These are phyloP conservation scores for Coniophora puteana DNA, from an alignment of 1,284 basidiomycete genomes.

Conservation along the genomic window DNA sequence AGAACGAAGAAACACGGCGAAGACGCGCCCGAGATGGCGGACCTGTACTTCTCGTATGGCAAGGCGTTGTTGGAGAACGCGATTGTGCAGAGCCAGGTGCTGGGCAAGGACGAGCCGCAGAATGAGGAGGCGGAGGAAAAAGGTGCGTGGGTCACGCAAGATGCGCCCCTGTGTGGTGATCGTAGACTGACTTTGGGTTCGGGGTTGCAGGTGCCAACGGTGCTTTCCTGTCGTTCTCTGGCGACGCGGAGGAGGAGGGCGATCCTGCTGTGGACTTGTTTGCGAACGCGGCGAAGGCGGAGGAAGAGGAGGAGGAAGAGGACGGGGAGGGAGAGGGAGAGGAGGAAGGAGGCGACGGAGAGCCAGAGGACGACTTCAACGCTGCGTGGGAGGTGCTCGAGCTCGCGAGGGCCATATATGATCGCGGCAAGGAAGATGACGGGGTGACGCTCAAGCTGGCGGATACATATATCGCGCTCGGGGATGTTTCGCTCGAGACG, in stretches of 20 bases:
- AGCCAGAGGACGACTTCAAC: slow-evolving; percentile 91
- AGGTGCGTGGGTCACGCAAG: slow-evolving; percentile 26
- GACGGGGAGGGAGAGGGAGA: slow-evolving; percentile 40
- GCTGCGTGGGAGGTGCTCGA: slow-evolving; percentile 93
- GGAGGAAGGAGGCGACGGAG: slow-evolving; percentile 58
- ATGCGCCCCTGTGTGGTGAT: not conserved
- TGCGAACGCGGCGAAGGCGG: slow-evolving; percentile 44
- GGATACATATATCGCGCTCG: slow-evolving; percentile 80
- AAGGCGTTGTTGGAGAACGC: slow-evolving; percentile 87
- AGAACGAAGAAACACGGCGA: slow-evolving; percentile 76
- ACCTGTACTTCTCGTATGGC: slow-evolving; percentile 83
- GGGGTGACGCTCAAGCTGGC: slow-evolving; percentile 71
- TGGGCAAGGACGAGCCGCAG: slow-evolving; percentile 77
- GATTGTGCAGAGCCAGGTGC: slow-evolving; percentile 73
- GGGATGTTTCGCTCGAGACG: slow-evolving; percentile 87
- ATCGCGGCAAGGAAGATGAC: slow-evolving; percentile 60
- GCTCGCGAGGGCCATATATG: slow-evolving; percentile 80
- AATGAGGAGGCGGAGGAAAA: slow-evolving; percentile 45
- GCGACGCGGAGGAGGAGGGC: slow-evolving; percentile 60
- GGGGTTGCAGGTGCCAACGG: slow-evolving; percentile 32
- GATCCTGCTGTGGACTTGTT: slow-evolving; percentile 60
- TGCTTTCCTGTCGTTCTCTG: slow-evolving; percentile 71
- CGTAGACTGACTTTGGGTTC: slow-evolving; percentile 2
- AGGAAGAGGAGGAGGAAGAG: slow-evolving; percentile 40
- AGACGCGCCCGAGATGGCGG: slow-evolving; percentile 73